Evolutionary conservation across 768 basidiomycete species (phyloP), one percentile per base, ranked within the genome.

Genomic region (Auriscalpium vulgare): DNA sequence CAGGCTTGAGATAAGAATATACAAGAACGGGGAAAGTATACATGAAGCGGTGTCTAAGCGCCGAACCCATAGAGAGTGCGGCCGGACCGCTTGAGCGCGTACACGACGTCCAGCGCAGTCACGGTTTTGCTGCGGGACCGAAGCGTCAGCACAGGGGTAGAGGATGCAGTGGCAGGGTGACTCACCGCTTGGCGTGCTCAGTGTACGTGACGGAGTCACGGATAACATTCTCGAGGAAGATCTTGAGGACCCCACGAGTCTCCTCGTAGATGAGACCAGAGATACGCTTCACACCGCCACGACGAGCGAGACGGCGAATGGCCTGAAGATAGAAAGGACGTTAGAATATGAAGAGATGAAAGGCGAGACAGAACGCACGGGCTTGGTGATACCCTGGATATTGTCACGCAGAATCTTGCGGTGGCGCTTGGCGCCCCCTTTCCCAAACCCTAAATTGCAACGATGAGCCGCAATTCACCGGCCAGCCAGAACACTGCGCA

Each of bases 221-320:
- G 68, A 84, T 83, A 67, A 83, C 86, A 59, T 88, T 90, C 75
- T 92, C 89, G 50, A 91, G 80, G 85, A 91, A 95, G 68, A 92
- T 87, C 79, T 95, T 95, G 63, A 95, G 81, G 29, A 95, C 92
- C 80, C 91, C 91, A 72, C 87, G 85, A 56, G 93, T 95, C 82
- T 95, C 93, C 70, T 95, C 92, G 74, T 95, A 94, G 77, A 95
- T 93, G 61, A 93, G 84, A 72, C 91, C 82, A 47, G 87, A 89
- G 67, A 91, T 91, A 89, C 90, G 85, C 82, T 97, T 95, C 69
- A 95, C 93, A 88, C 95, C 94, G 66, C 94, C 92, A 81, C 93
- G 88, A 72, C 90, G 90, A 54, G 93, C 93, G 58, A 97, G 89
- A 82, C 94, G 91, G 79, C 88, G 89, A 74, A 95, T 84, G 68